Evolutionary conservation across 495 filamentous ascomycete genomes (phyloP).

Genomic region (Talaromyces nanjingensis): DNA sequence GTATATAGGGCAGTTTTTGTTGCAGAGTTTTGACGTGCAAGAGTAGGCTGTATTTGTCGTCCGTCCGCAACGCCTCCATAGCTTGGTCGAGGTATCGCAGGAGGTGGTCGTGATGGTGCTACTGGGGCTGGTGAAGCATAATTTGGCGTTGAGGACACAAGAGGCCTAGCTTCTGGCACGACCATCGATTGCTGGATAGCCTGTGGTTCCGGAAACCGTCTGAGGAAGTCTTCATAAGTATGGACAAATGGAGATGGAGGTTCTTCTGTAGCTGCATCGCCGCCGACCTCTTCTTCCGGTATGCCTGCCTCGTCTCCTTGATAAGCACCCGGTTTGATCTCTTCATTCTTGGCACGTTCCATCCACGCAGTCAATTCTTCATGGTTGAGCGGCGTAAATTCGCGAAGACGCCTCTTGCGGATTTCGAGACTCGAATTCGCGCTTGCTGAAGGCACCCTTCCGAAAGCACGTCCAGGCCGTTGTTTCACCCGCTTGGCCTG

Average conservation of each 20-base stretch:
- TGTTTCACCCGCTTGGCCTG: constrained; percentile 28
- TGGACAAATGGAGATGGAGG: constrained; percentile 42
- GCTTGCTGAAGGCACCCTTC: constrained; percentile 46
- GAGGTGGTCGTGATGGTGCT: constrained; percentile 62
- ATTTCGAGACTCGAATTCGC: constrained; percentile 46
- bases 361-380: constrained; percentile 56
- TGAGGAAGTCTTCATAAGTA: constrained; percentile 68
- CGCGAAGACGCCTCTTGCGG: constrained; percentile 48
- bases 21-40: constrained; percentile 37
- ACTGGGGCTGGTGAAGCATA: constrained; percentile 37
- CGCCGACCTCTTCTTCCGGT: constrained; percentile 25
- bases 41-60: constrained; percentile 46
- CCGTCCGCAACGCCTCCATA: constrained; percentile 82
- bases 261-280: constrained; percentile 17
- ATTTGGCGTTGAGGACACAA: constrained; percentile 19
- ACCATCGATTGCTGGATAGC: constrained; percentile 72
- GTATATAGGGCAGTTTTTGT: constrained; percentile 41
- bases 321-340: constrained; percentile 39
- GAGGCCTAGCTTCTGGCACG: constrained; percentile 22
- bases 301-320: constrained; percentile 28
- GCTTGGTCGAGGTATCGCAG: constrained; percentile 74
- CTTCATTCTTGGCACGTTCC: constrained; percentile 51
- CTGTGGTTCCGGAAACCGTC: constrained; percentile 71
- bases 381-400: constrained; percentile 51
- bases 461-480: constrained; percentile 42